Evolutionary conservation across 495 filamentous ascomycete genomes (phyloP).

Genomic region (Daldinia decipiens): DNA sequence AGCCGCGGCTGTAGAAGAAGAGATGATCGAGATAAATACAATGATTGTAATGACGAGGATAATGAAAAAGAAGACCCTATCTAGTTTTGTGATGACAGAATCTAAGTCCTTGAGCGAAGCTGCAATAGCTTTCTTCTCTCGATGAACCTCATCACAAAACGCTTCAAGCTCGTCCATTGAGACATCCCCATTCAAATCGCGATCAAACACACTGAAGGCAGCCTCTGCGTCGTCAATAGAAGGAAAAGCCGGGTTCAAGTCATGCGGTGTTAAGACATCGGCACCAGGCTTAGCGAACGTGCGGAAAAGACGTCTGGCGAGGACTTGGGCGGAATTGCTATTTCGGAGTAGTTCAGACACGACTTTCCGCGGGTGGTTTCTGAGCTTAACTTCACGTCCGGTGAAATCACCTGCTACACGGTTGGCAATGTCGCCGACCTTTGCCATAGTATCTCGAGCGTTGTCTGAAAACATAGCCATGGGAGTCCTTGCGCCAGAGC

Average conservation of each 20-base stretch:
- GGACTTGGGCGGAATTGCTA: conserved; percentile 80
- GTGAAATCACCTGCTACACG: conserved; percentile 97
- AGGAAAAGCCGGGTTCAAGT: conserved; percentile 83
- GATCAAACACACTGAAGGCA: conserved; percentile 93
- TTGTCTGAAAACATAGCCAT: conserved; percentile 73
- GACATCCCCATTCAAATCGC: conserved; percentile 96
- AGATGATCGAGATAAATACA: conserved; percentile 89
- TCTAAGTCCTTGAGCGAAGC: conserved; percentile 95
- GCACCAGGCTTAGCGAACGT: conserved; percentile 81
- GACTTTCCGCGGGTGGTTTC: conserved; percentile 87
- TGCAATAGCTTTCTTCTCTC: conserved; percentile 94
- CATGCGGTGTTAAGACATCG: conserved; percentile 78
- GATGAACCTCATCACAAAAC: conserved; percentile 92
- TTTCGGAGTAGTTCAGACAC: conserved; percentile 77
- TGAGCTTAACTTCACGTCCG: conserved; percentile 75
- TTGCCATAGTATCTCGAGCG: conserved; percentile 77
- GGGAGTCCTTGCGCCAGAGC: conserved; percentile 75
- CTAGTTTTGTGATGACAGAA: conserved; percentile 92
- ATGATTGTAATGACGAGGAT: conserved; percentile 80
- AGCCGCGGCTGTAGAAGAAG: conserved; percentile 83
- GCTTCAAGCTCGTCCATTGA: conserved; percentile 95
- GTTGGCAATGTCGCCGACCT: conserved; percentile 86
- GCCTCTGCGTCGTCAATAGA: conserved; percentile 88
- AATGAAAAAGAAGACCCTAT: conserved; percentile 87
- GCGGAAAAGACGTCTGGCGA: conserved; percentile 91